Base-by-base conservation (phyloP, 2,329 filamentous ascomycete genomes). In the Pseudogymnoascus sp. region DNA sequence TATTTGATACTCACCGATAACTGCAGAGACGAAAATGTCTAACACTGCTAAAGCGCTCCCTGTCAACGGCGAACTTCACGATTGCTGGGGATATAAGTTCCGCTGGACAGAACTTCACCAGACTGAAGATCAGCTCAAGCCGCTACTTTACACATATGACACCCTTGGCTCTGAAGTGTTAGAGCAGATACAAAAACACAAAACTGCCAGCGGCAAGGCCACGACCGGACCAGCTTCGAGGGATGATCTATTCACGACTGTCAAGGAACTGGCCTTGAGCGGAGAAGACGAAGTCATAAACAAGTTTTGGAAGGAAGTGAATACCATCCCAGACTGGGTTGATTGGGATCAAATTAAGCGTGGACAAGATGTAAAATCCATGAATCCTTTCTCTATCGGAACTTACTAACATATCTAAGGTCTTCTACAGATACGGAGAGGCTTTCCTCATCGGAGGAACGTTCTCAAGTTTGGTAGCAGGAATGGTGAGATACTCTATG, bases 361-460 rank as follows among this genome's bases (percentile, higher is more conserved):
- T 69, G 90, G 89, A 0, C 89, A 93, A 72, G 84, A 89, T 68
- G 83, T 56, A 56, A 34, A 9, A 18, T 12, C 49, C 49, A 5
- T 14, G 9, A 9, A 6, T 14, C 28, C 28, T 34, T 18, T n/a
- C 11, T 46, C 5, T 12, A 14, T 28, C 9, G 1, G n/a, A 34
- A 34, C n/a, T 5, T 34, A 18, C n/a, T 56, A 12, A 56, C 25
- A 56, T 34, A 12, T 11, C n/a, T 4, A 34, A 56, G 49, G 49
- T 91, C 0, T 91, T 92, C 70, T 92, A 90, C 73, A 84, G 89
- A 37, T 93, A 92, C 73, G 88, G 84, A 16, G 85, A 84, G 0
- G 84, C 88, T 0, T 82, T 83, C 21, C 74, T 91, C 18, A 88
- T 86, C 6, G 49, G 49, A 56, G 49, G 49, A 34, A 56, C 49